phyloP scores from a whole-genome alignment of 2,329 filamentous ascomycete species.

The Alternaria triticina region DNA sequence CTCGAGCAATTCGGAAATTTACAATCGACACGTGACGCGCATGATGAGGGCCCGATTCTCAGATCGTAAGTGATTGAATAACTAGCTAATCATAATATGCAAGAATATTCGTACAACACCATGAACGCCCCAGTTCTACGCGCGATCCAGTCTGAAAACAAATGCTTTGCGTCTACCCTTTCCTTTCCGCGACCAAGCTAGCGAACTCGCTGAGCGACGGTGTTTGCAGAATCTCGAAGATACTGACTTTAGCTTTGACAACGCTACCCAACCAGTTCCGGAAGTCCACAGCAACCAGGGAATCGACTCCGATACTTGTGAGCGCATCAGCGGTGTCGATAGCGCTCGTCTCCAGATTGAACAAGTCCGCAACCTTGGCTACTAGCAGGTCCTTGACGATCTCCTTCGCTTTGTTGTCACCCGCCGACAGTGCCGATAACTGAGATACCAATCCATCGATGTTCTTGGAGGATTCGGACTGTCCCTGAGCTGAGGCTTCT shows the following conservation, averaged over 20 bases:
- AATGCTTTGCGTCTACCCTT: not conserved
- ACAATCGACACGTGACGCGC: not conserved
- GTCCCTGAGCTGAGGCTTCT: not conserved
- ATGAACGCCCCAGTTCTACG: not conserved
- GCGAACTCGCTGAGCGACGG: not conserved
- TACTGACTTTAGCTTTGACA: not conserved
- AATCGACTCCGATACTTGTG: conserved; percentile 2
- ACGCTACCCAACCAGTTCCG: conserved; percentile 2
- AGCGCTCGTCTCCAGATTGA: not conserved
- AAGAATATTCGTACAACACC: not conserved
- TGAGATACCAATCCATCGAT: not conserved
- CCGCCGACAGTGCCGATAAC: not conserved
- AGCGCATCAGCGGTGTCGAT: not conserved
- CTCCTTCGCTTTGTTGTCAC: not conserved
- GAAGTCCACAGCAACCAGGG: conserved; percentile 3
- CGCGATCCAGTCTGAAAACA: not conserved
- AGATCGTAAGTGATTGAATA: not conserved
- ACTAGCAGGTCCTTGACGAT: not conserved
- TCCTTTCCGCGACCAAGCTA: not conserved
- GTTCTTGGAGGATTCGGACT: not conserved
- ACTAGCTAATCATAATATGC: not conserved
- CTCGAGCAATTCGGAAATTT: not conserved
- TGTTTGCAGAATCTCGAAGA: conserved; percentile 4
- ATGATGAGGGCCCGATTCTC: not conserved
- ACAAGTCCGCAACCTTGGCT: not conserved